These are phyloP conservation scores for Pseudogymnoascus sp. DNA, from an alignment of 2,329 filamentous ascomycete genomes.

Conservation along the genomic window DNA sequence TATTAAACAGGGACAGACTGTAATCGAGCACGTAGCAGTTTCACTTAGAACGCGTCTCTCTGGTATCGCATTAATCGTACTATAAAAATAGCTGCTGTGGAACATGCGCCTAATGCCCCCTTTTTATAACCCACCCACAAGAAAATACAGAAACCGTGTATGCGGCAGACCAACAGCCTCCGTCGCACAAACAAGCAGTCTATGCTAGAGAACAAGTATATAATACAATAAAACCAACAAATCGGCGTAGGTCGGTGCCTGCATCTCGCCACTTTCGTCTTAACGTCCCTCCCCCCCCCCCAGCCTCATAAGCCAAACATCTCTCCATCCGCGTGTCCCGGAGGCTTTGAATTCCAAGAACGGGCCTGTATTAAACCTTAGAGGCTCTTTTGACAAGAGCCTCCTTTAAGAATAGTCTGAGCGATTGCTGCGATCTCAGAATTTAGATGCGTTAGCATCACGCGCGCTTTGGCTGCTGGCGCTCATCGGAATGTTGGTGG, in stretches of 20 bases:
- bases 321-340: neutral
- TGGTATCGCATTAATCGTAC: slow-evolving; percentile 9
- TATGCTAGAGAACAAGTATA: slow-evolving; percentile 11
- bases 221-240: slow-evolving; percentile 7
- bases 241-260: neutral
- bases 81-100: slow-evolving; percentile 1
- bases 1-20: neutral
- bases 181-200: neutral
- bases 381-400: neutral
- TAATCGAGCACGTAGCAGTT: neutral
- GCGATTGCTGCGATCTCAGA: neutral
- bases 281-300: neutral
- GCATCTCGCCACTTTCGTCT: neutral
- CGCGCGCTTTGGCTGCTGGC: slow-evolving; percentile 87
- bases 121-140: slow-evolving; percentile 4
- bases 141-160: slow-evolving; percentile 2
- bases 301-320: neutral
- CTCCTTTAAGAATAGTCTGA: neutral
- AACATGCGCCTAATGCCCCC: slow-evolving; percentile 9
- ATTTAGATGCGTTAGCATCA: slow-evolving; percentile 58
- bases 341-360: neutral
- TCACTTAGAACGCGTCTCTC: neutral
- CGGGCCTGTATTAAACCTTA: neutral
- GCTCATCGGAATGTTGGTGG: slow-evolving; percentile 58
- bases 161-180: neutral